Base-by-base conservation (phyloP, 148 eudicot genomes). In the Fallopia convolvulus region DNA sequence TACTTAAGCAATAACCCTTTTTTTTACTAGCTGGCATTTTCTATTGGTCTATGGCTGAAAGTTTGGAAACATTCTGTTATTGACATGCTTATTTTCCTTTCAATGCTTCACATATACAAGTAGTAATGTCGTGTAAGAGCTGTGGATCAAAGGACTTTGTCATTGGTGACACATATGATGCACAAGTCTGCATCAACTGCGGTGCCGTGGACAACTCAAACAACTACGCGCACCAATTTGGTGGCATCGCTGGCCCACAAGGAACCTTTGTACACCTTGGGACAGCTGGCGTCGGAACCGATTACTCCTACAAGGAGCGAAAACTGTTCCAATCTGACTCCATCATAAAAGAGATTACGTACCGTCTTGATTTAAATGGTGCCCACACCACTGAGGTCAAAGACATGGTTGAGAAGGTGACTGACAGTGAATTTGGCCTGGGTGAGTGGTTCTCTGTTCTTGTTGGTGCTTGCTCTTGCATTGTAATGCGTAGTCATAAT, bases 381-480 rank as follows among this genome's bases (percentile, higher is more conserved):
- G 44, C 70, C 7, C 80, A 76, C 50, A 75, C 72, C 15, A 32
- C 72, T 11, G 91, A 91, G 75, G 91, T 93, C 52, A 84, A 78
- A 75, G 36, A 23, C 0, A 83, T 93, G 92, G 77, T 87, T 14
- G 81, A 79, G 13, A 81, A 78, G 23, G 79, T 91, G 0, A 90
- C 98, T 0, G 86, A 88, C 3, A 88, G 84, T 0, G 97, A 93
- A 52, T 90, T 81, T 39, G 98, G 98, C 36, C 49, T 74, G 10
- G 98, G 98, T 6, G 74, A 81, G 12, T 93, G 97, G 98, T 89
- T 90, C 65, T 53, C 76, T 18, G 85, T 93, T 9, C 81, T 91
- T 17, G 78, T 91, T 26, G 94, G 90, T 72, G 97, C 98, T 9
- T 93, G 98, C 83, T 79, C 87, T 74, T 93, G 89, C 76, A 87